Conservation (phyloP, 305 asterid species). For the Plantago coronopus region DNA sequence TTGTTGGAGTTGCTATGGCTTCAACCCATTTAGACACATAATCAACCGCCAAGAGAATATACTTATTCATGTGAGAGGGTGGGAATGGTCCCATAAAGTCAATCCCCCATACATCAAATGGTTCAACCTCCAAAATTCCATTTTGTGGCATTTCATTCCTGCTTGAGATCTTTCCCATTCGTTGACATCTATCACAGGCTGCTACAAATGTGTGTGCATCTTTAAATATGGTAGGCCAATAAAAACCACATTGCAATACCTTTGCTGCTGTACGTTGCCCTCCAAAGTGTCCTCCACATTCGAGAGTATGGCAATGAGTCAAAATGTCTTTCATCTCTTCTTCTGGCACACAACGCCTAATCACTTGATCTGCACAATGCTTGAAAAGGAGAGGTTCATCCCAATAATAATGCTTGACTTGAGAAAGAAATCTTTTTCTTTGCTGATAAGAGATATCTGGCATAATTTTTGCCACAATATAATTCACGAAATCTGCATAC, state of each 20-base stretch:
- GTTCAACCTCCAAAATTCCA: background rate
- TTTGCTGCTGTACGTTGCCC: background rate
- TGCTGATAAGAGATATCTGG: no score
- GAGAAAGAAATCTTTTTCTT: no score
- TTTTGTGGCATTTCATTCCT: background rate
- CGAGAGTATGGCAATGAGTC: no score
- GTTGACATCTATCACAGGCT: background rate
- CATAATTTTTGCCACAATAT: no score
- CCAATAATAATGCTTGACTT: background rate
- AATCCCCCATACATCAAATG: background rate
- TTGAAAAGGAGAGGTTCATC: no score
- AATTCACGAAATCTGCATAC: no score
- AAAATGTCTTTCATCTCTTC: no score
- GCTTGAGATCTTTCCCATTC: background rate
- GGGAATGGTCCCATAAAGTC: constrained; percentile 15
- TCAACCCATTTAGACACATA: constrained; percentile 9
- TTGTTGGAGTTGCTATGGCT: background rate
- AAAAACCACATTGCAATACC: constrained; percentile 6
- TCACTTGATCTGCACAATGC: no score
- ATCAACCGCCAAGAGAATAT: background rate
- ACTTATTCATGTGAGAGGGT: background rate
- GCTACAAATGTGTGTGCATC: background rate
- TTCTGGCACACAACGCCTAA: no score
- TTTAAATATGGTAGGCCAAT: background rate
- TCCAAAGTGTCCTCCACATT: background rate